phyloP scores from a whole-genome alignment of 1,284 basidiomycete genomes.

The Neonothopanus nambi region DNA sequence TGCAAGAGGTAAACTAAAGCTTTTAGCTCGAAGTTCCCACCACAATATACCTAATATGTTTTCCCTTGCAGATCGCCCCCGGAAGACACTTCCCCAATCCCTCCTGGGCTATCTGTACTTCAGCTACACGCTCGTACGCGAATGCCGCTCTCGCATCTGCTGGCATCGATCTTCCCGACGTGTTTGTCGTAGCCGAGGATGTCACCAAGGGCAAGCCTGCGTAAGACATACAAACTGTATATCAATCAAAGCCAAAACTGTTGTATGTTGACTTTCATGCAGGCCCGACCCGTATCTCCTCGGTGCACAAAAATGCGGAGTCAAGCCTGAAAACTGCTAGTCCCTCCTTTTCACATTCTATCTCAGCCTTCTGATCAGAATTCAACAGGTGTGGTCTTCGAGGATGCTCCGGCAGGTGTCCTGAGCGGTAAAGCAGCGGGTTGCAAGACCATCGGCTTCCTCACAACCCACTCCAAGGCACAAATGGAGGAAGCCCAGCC shows the following conservation, averaged over 20 bases:
- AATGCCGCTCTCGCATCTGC: conserved; percentile 52
- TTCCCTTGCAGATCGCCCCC: conserved; percentile 40
- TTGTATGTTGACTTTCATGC: conserved; percentile 12
- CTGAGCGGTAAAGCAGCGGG: conserved; percentile 76
- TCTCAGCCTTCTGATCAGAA: conserved; percentile 3
- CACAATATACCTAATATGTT: background rate
- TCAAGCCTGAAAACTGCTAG: conserved; percentile 61
- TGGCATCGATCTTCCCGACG: conserved; percentile 56
- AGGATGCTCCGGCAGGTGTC: conserved; percentile 85
- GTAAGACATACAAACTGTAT: too few relatives aligned
- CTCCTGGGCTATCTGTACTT: conserved; percentile 69
- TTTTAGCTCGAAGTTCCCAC: too few relatives aligned
- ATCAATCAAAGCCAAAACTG: too few relatives aligned
- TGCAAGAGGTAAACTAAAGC: conserved; percentile 51
- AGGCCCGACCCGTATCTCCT: conserved; percentile 86
- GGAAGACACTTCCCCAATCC: conserved; percentile 49
- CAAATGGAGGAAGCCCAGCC: conserved; percentile 60
- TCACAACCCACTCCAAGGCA: conserved; percentile 74
- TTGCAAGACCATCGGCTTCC: conserved; percentile 74
- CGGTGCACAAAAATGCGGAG: conserved; percentile 64
- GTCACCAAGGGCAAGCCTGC: conserved; percentile 80
- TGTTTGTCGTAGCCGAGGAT: conserved; percentile 79
- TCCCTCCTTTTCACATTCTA: conserved; percentile 7
- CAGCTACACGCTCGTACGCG: conserved; percentile 64
- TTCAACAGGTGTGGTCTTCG: conserved; percentile 71